phyloP scores from a whole-genome alignment of 352 stramenopile genomes.

The Phytopythium cucurbitacearum region DNA sequence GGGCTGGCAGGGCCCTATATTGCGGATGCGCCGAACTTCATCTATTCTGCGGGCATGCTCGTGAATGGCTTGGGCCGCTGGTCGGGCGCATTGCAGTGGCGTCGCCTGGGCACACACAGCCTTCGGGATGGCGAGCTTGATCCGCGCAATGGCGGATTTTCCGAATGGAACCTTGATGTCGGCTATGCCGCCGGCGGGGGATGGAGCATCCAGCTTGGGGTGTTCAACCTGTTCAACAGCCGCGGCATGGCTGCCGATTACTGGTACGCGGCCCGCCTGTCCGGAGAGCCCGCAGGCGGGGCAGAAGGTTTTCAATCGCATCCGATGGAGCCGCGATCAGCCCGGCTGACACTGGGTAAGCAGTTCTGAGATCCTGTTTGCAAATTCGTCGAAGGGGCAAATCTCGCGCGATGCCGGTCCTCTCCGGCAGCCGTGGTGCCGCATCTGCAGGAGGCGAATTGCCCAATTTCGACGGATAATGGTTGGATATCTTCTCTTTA shows the following conservation, averaged over 20 bases:
- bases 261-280: slow-evolving; percentile 1
- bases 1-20: slow-evolving; percentile 2
- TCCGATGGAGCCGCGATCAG: slow-evolving; percentile 2
- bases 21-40: slow-evolving; percentile 2
- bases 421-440: slow-evolving; percentile 1
- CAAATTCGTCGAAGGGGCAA: slow-evolving; percentile 2
- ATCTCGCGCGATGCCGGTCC: slow-evolving; percentile 1
- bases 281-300: slow-evolving; percentile 1
- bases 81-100: slow-evolving; percentile 1
- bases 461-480: slow-evolving; percentile 3
- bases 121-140: slow-evolving; percentile 2
- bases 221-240: slow-evolving; percentile 3
- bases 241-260: slow-evolving; percentile 2
- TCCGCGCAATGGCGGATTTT: slow-evolving; percentile 2
- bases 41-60: slow-evolving; percentile 2
- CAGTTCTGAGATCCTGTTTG: slow-evolving; percentile 3
- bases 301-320: slow-evolving; percentile 3
- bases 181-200: slow-evolving; percentile 1
- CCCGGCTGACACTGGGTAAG: slow-evolving; percentile 2
- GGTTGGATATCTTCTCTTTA: slow-evolving; percentile 3
- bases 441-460: slow-evolving; percentile 2
- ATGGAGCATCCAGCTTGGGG: slow-evolving; percentile 2
- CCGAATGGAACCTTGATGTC: slow-evolving; percentile 2
- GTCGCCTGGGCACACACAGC: slow-evolving; percentile 1
- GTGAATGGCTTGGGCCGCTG: slow-evolving; percentile 2